Base-by-base conservation (phyloP, 495 filamentous ascomycete genomes). In the Neurospora sp. region DNA sequence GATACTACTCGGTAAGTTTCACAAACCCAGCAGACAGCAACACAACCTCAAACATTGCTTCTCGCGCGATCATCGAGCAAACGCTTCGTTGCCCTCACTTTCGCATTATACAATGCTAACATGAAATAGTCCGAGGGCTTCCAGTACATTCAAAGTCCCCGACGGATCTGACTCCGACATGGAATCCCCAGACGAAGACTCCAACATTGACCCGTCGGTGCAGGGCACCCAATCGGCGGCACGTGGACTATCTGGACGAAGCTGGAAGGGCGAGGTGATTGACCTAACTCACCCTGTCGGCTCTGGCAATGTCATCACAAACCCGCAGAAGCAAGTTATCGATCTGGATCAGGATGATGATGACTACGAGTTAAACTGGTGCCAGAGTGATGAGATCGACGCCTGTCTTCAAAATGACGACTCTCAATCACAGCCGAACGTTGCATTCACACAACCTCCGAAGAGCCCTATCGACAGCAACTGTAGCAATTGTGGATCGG, bases 391-490 rank as follows among this genome's bases (percentile, higher is more conserved):
- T 39, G 68, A 77, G 31, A 41, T 65, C 31, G 17, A 74, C n/a
- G 69, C 72, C 61, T 41, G 68, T 14, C 65, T 73, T 69, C 80
- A 80, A 16, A 75, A 84, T 75, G 79, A 81, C 76, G 65, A 69
- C 71, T 16, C 48, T 16, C 20, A 68, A 3, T 69, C 70, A 10
- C n/a, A 53, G 4, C 20, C 45, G n/a, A 20, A 48, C 44, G 20
- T 48, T 20, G 9, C 48, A 27, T 59, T 5, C 9, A 31, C 4
- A 22, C 48, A 27, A 59, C 22, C 20, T 59, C 48, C 20, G 2
- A 27, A 5, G 22, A 59, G 10, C 4, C 10, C 4, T 31, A 59
- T 59, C 53, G 10, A 7, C 48, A 59, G 53, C 53, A 65, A 8
- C 53, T 17, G 27, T 17, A 65, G 53, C 53, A 65, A 65, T 9